Evolutionary conservation across 2,329 filamentous ascomycete species (phyloP).

Genomic region (Diaporthe velutina): DNA sequence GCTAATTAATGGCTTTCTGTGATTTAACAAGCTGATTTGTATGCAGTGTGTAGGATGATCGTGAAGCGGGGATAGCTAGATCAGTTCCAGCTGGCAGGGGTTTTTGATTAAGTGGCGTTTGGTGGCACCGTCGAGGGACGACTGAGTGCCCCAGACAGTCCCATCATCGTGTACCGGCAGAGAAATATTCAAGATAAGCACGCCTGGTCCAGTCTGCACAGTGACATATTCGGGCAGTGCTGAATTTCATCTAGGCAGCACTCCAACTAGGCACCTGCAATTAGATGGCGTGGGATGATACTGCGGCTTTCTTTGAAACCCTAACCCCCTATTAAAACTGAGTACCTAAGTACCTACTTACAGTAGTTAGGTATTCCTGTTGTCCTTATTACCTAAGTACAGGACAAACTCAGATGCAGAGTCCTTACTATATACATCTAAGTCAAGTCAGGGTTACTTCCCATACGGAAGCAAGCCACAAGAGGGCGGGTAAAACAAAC

Average conservation of each 20-base stretch:
- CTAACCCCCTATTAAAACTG: no score
- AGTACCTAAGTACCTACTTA: no score
- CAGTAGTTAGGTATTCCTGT: no score
- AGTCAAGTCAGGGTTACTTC: no score
- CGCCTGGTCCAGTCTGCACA: neutral
- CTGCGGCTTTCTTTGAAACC: neutral
- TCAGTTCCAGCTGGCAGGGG: neutral
- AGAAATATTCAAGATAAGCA: no score
- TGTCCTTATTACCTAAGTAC: no score
- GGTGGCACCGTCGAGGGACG: neutral
- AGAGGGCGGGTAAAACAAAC: no score
- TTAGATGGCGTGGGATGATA: neutral
- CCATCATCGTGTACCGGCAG: no score
- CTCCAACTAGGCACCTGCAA: neutral
- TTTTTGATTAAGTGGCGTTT: neutral
- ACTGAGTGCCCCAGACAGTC: neutral
- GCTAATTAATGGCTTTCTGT: neutral
- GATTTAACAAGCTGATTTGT: neutral
- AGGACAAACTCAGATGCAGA: no score
- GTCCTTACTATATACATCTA: no score
- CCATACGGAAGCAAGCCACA: no score
- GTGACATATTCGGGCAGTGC: no score
- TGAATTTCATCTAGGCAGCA: neutral
- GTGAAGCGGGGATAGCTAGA: neutral
- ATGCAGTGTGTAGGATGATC: neutral